These are phyloP conservation scores for Saksenaea vasiformis DNA, from an alignment of 371 early-diverging fungal species.

Conservation along the genomic window DNA sequence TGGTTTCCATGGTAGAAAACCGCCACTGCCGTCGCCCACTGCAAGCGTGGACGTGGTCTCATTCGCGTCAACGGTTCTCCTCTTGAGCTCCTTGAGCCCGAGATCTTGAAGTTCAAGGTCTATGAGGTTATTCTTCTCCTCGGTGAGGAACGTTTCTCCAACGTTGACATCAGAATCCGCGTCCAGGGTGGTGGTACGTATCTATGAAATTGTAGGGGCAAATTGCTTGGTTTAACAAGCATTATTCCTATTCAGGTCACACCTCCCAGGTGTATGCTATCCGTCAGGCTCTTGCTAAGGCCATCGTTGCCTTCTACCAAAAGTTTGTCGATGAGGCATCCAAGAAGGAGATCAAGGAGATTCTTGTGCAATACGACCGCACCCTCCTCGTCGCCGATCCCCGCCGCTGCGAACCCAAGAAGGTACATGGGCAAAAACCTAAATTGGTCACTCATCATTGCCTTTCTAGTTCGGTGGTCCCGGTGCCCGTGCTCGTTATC, in stretches of 20 bases:
- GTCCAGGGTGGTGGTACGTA: slow-evolving; percentile 94
- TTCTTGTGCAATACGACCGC: slow-evolving; percentile 96
- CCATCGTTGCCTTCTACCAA: slow-evolving; percentile 99
- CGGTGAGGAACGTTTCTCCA: slow-evolving; percentile 95
- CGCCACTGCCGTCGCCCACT: slow-evolving; percentile 99
- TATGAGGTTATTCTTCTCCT: slow-evolving; percentile 98
- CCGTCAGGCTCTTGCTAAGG: slow-evolving; percentile 99
- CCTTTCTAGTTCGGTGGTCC: slow-evolving; percentile 92
- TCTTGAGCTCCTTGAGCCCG: slow-evolving; percentile 95
- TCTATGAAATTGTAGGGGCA: not conserved
- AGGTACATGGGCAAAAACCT: slow-evolving; percentile 37
- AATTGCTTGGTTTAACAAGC: not conserved
- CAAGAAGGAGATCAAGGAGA: slow-evolving; percentile 99
- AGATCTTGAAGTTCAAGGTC: slow-evolving; percentile 97
- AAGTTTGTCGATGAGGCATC: slow-evolving; percentile 99
- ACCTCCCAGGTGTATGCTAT: slow-evolving; percentile 98
- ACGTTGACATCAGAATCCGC: slow-evolving; percentile 97
- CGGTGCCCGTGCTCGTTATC: slow-evolving; percentile 99
- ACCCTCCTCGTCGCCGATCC: slow-evolving; percentile 99
- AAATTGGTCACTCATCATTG: slow-evolving; percentile 2
- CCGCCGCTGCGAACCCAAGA: slow-evolving; percentile 99
- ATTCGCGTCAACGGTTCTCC: slow-evolving; percentile 99
- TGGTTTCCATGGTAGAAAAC: slow-evolving; percentile 79
- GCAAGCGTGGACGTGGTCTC: slow-evolving; percentile 96
- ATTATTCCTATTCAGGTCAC: slow-evolving; percentile 48